These are phyloP conservation scores for Geotrichum macrosporum DNA, from an alignment of 1,139 yeast species.

Conservation along the genomic window DNA sequence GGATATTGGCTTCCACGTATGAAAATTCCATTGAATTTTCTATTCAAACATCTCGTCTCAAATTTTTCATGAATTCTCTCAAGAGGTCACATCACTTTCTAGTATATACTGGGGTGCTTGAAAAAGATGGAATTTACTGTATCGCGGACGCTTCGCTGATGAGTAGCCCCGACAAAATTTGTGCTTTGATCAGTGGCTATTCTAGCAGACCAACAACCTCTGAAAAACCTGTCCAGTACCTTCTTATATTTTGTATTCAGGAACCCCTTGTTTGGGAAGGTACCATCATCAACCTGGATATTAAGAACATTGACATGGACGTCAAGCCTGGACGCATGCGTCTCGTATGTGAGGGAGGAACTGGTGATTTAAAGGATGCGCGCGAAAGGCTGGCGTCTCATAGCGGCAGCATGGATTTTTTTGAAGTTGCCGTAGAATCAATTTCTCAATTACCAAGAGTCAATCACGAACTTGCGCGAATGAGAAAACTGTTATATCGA, in stretches of 20 bases:
- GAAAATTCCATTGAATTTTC: slow-evolving; percentile 72
- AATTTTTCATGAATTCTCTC: slow-evolving; percentile 53
- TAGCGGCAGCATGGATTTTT: slow-evolving; percentile 39
- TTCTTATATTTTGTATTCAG: slow-evolving; percentile 70
- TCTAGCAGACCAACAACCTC: slow-evolving; percentile 32
- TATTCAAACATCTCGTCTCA: slow-evolving; percentile 48
- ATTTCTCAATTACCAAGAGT: slow-evolving; percentile 71
- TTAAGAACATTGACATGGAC: slow-evolving; percentile 39
- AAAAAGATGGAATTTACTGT: slow-evolving; percentile 69
- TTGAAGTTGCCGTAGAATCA: slow-evolving; percentile 52
- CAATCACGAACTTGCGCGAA: slow-evolving; percentile 65
- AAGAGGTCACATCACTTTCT: slow-evolving; percentile 69
- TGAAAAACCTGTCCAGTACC: slow-evolving; percentile 51
- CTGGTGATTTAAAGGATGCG: slow-evolving; percentile 45
- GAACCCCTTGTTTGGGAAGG: slow-evolving; percentile 95
- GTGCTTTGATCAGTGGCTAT: slow-evolving; percentile 38
- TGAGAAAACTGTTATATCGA: slow-evolving; percentile 63
- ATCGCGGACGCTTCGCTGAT: slow-evolving; percentile 61
- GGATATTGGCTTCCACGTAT: slow-evolving; percentile 61
- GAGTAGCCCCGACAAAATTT: slow-evolving; percentile 41
- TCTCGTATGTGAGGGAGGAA: slow-evolving; percentile 63
- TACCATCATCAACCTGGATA: slow-evolving; percentile 55
- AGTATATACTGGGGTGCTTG: slow-evolving; percentile 69
- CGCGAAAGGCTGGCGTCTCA: slow-evolving; percentile 39
- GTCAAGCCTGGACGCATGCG: slow-evolving; percentile 67